These are phyloP conservation scores for Theobroma cacao DNA, from an alignment of 345 rosid genomes.

Conservation along the genomic window DNA sequence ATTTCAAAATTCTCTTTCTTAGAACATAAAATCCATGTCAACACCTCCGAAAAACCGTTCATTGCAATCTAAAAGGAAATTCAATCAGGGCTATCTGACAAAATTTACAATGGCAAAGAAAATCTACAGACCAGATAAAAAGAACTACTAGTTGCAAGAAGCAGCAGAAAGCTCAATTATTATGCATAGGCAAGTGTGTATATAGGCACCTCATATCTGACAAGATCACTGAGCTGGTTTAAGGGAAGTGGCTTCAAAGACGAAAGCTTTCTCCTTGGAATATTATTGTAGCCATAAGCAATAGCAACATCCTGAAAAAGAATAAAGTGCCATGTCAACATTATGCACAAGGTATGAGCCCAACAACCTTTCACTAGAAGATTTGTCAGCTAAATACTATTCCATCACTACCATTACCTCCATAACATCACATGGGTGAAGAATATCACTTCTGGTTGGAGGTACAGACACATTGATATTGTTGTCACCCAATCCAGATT, in stretches of 20 bases:
- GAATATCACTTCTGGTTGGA: conserved; percentile 87
- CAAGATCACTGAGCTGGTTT: conserved; percentile 76
- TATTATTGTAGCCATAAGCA: conserved; percentile 87
- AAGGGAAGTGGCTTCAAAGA: conserved; percentile 65
- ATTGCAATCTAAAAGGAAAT: conserved; percentile 53
- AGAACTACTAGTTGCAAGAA: neutral
- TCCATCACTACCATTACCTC: conserved; percentile 49
- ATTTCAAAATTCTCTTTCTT: conserved; percentile 61
- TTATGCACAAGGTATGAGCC: neutral
- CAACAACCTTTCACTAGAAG: neutral
- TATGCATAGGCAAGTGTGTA: neutral
- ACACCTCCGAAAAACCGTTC: conserved; percentile 76
- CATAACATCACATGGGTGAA: conserved; percentile 93
- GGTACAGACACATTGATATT: conserved; percentile 65
- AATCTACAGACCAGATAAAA: neutral
- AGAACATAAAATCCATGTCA: conserved; percentile 81
- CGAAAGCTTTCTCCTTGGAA: conserved; percentile 61
- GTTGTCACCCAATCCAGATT: conserved; percentile 32
- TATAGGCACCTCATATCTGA: conserved; percentile 63
- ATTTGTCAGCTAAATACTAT: neutral
- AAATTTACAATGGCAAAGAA: conserved; percentile 2
- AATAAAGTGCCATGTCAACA: neutral
- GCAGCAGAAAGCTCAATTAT: neutral
- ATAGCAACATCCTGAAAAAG: conserved; percentile 83
- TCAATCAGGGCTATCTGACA: neutral